A percentile compares a stretch with the other conserved stretches of the same genome.
Conservation (phyloP, 371 early-diverging fungal species). For the Mortierella sp. region DNA sequence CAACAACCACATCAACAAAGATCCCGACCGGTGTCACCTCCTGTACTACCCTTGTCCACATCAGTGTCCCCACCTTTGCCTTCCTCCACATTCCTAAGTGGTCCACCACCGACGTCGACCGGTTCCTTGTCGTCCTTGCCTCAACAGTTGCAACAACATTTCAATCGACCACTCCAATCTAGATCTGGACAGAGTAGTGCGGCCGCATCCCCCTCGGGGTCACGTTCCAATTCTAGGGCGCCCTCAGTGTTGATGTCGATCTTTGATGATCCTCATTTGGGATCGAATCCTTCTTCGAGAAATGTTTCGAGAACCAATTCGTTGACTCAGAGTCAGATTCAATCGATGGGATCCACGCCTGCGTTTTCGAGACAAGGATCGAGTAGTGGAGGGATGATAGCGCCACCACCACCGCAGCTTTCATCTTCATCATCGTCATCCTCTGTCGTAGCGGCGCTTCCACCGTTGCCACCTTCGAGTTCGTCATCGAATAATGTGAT, state of each 20-base stretch:
- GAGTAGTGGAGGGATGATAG: neutral
- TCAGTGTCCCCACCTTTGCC: no score
- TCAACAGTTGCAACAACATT: neutral
- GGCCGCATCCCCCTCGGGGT: slow-evolving; percentile 17
- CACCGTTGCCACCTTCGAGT: neutral
- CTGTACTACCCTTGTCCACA: no score
- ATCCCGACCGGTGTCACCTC: no score
- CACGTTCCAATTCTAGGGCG: slow-evolving; percentile 15
- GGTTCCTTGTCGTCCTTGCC: neutral
- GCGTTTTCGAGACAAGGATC: neutral
- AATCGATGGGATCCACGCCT: no score
- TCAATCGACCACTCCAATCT: slow-evolving; percentile 4
- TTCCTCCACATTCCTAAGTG: no score
- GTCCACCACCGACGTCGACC: no score
- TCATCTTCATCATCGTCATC: neutral
- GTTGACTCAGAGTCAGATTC: neutral
- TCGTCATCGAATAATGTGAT: neutral
- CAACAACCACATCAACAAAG: no score
- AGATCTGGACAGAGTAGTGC: slow-evolving; percentile 24
- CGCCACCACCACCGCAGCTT: neutral
- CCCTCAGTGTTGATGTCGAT: slow-evolving; percentile 37
- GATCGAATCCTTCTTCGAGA: slow-evolving; percentile 9
- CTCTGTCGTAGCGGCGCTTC: neutral
- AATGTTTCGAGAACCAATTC: slow-evolving; percentile 10
- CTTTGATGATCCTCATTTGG: slow-evolving; percentile 33